A percentile compares a stretch with the other conserved stretches of the same genome.
These are phyloP conservation scores for Endocarpon pusillum DNA, from an alignment of 495 filamentous ascomycete species.

Conservation along the genomic window DNA sequence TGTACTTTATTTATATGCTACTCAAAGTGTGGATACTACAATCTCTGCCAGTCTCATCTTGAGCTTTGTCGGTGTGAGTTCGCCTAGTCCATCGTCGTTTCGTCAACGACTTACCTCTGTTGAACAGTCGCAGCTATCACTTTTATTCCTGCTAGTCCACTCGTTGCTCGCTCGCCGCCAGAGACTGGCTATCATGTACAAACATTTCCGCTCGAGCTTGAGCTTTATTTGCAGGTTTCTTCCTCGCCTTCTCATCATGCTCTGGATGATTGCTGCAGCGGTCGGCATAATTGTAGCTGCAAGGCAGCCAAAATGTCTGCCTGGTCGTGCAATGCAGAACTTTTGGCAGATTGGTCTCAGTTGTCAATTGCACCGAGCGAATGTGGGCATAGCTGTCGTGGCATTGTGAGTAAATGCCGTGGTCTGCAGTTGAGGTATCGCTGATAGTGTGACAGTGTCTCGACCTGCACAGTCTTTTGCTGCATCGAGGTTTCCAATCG, in stretches of 20 bases:
- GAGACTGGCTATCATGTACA: neutral
- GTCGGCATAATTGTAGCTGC: conserved; percentile 26
- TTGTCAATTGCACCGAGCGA: conserved; percentile 24
- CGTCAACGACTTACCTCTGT: neutral
- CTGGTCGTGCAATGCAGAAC: conserved; percentile 11
- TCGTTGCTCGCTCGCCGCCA: neutral
- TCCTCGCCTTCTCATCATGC: conserved; percentile 18
- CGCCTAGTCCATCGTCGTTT: neutral
- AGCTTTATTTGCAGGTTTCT: conserved; percentile 24
- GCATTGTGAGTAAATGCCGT: conserved; percentile 32
- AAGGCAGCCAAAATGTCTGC: conserved; percentile 23
- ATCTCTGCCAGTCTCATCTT: neutral
- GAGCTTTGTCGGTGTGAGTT: neutral
- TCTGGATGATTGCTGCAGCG: conserved; percentile 26
- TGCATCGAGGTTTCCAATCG: neutral
- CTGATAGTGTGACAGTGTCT: conserved; percentile 4
- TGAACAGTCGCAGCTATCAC: neutral
- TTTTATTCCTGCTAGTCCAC: neutral
- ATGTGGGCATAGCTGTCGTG: conserved; percentile 20
- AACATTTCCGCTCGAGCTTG: conserved; percentile 9
- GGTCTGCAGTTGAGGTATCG: conserved; percentile 8
- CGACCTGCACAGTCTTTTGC: neutral
- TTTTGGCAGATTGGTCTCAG: conserved; percentile 26
- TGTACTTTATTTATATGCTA: neutral
- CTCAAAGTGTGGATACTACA: neutral